phyloP scores from a whole-genome alignment of 306 rosid species.

The Lathyrus tuberosus region DNA sequence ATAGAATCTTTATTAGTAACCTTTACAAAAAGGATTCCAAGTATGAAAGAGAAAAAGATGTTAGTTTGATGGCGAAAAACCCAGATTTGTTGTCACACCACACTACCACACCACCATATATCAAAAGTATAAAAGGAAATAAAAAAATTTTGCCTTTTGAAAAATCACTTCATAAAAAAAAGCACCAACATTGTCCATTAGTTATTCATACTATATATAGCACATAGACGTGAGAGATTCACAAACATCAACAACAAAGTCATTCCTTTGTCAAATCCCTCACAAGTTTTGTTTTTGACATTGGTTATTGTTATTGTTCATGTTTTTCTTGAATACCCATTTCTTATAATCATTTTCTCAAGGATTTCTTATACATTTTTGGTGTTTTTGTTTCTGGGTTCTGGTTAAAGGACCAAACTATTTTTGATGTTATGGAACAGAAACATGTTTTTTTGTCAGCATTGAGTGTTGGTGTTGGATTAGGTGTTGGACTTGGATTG shows the following conservation, averaged over 20 bases:
- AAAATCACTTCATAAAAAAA: constrained; percentile 34
- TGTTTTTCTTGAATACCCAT: constrained; percentile 29
- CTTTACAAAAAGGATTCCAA: neutral
- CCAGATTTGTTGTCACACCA: constrained; percentile 34
- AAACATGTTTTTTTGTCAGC: constrained; percentile 89
- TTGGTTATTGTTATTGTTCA: constrained; percentile 4
- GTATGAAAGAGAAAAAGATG: constrained; percentile 9
- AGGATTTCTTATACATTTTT: constrained; percentile 38
- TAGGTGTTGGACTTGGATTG: constrained; percentile 88
- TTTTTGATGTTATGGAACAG: constrained; percentile 70
- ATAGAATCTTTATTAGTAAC: neutral
- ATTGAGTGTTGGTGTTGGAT: constrained; percentile 94
- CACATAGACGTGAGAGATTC: constrained; percentile 29
- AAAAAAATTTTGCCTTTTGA: neutral
- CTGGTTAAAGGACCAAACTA: constrained; percentile 29
- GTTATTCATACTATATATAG: constrained; percentile 63
- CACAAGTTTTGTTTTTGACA: constrained; percentile 25
- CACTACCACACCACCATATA: constrained; percentile 12
- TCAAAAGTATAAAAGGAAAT: neutral
- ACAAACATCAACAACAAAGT: constrained; percentile 36
- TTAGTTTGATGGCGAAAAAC: constrained; percentile 6
- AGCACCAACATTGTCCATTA: constrained; percentile 49
- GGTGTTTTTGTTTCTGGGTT: constrained; percentile 27
- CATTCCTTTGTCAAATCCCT: constrained; percentile 51
- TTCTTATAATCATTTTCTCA: constrained; percentile 35